phyloP scores from a whole-genome alignment of 2,329 filamentous ascomycete species.

The Diplodia seriata region DNA sequence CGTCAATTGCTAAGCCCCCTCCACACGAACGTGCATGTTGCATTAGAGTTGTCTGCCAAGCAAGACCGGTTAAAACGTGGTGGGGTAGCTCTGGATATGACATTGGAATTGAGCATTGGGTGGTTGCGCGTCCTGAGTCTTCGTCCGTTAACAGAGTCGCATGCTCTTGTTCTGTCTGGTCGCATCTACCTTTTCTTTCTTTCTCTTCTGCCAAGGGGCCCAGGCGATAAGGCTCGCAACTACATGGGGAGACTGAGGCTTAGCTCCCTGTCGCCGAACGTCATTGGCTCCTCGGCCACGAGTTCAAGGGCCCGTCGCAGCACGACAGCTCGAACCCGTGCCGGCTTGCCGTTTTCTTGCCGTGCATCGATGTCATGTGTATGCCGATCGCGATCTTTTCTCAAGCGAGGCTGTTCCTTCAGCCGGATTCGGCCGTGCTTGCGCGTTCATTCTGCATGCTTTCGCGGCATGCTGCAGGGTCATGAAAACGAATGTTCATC shows the following conservation, averaged over 20 bases:
- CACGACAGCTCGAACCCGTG: neutral
- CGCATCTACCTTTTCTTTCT: neutral
- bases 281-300: neutral
- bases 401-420: neutral
- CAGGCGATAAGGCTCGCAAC: neutral
- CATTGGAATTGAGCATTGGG: neutral
- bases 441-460: neutral
- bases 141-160: neutral
- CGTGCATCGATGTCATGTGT: neutral
- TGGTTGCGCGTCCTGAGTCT: neutral
- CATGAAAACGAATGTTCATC: neutral
- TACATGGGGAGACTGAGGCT: neutral
- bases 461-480: neutral
- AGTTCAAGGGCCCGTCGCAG: neutral
- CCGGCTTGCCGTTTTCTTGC: neutral
- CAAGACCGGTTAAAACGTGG: conserved; percentile 1
- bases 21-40: conserved; percentile 7
- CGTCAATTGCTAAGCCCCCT: conserved; percentile 23
- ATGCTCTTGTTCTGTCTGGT: neutral
- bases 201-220: neutral
- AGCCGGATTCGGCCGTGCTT: neutral
- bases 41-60: conserved; percentile 21
- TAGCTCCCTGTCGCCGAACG: neutral
- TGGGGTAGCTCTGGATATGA: neutral
- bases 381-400: neutral